These are phyloP conservation scores for Protomyces arabidopsidicola DNA, from an alignment of 1,139 yeast species.

Conservation along the genomic window DNA sequence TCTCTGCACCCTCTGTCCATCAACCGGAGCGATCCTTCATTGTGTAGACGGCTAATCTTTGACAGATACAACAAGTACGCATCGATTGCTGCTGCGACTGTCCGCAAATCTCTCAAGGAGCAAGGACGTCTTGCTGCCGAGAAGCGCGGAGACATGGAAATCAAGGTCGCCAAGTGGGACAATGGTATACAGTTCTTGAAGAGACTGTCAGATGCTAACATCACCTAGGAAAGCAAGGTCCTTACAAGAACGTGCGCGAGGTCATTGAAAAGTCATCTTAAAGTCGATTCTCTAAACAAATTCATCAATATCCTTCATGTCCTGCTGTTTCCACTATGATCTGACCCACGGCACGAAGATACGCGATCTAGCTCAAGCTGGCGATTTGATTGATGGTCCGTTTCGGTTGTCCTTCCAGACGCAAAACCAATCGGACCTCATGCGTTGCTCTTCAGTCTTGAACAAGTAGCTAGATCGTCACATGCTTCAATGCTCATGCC, in stretches of 20 bases:
- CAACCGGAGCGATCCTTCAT: neutral
- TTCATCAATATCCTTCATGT: neutral
- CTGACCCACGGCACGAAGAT: neutral
- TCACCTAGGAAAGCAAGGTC: conserved; percentile 14
- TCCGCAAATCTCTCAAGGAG: conserved; percentile 84
- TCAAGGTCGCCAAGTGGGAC: conserved; percentile 65
- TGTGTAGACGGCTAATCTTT: neutral
- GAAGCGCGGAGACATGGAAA: conserved; percentile 71
- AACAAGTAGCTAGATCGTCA: conserved; percentile 8
- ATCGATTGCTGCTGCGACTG: conserved; percentile 83
- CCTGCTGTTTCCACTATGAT: neutral
- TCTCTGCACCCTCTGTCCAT: neutral
- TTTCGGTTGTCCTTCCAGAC: neutral
- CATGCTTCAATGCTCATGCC: conserved; percentile 7
- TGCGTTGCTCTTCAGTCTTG: neutral
- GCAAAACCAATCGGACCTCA: too few relatives aligned
- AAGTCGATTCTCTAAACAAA: neutral
- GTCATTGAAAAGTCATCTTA: conserved; percentile 12
- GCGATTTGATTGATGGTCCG: neutral
- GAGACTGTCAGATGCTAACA: neutral
- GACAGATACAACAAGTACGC: conserved; percentile 78
- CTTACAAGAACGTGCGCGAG: conserved; percentile 14
- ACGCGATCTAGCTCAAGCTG: neutral
- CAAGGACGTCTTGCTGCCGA: conserved; percentile 74
- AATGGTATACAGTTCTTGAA: conserved; percentile 50